phyloP scores from a whole-genome alignment of 495 filamentous ascomycete species.

The Daldinia caldariorum region DNA sequence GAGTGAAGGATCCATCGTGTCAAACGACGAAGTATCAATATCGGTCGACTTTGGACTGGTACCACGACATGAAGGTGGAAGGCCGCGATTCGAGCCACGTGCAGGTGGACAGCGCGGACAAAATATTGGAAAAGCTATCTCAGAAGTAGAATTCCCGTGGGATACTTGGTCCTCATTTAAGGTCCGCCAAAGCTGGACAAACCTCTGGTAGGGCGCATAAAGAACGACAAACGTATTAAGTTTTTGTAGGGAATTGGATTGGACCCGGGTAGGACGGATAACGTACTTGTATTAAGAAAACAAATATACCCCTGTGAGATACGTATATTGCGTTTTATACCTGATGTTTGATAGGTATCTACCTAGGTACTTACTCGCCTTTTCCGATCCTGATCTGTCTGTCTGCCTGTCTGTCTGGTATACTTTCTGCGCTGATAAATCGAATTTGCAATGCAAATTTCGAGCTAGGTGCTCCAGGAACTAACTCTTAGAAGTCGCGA shows the following conservation, averaged over 20 bases:
- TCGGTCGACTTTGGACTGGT: slow-evolving; percentile 56
- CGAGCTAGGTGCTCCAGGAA: too few relatives aligned
- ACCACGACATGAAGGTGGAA: slow-evolving; percentile 52
- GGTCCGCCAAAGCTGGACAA: background rate
- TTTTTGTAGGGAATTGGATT: background rate
- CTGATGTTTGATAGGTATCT: too few relatives aligned
- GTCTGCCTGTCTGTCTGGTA: background rate
- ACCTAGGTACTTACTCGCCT: too few relatives aligned
- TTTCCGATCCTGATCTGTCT: background rate
- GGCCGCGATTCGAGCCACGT: slow-evolving; percentile 54
- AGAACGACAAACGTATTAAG: background rate
- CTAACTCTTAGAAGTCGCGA: too few relatives aligned
- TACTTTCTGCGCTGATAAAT: too few relatives aligned
- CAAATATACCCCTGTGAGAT: background rate
- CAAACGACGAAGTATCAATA: slow-evolving; percentile 51
- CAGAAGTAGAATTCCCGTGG: slow-evolving; percentile 7
- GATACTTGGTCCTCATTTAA: background rate
- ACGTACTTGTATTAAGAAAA: too few relatives aligned
- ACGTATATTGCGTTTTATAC: background rate
- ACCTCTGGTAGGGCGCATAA: background rate
- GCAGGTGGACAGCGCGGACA: slow-evolving; percentile 50
- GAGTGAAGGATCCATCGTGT: slow-evolving; percentile 13
- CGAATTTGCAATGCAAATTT: background rate
- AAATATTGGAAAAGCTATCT: slow-evolving; percentile 39
- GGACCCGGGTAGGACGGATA: background rate